Evolutionary conservation across 352 stramenopile genomes (phyloP), one percentile per base, ranked within the genome.

Genomic region (Salisapilia sapeloensis): DNA sequence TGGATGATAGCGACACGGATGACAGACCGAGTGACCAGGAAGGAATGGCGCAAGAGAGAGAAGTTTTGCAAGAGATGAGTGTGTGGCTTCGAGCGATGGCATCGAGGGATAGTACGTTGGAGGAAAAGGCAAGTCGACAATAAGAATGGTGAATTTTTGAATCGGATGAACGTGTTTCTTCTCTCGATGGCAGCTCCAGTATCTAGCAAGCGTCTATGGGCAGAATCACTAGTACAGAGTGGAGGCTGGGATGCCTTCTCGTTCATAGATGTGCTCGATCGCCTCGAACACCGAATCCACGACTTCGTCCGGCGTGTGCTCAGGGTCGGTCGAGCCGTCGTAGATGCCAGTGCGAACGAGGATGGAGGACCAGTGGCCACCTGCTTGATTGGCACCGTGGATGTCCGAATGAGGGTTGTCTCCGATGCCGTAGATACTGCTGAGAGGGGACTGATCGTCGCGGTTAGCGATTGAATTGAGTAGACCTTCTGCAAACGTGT

Each of bases 351-450:
- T 91, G 35, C 58, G 57, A 42, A 95, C 72, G 8, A 95, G 61
- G 11, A 93, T 62, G 11, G 76, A 92, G 13, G 53, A 71, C 79
- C 81, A 95, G 28, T 75, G 42, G 4, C 63, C 50, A 4, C 76
- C 76, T 15, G 77, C 77, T 30, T 78, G 65, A 47, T 93, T 93
- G 6, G 79, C 79, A 13, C 79, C 79, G 29, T 82, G 72, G 35
- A 93, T 85, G 40, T 93, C 79, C 2, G 75, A 60, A 20, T 75
- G 44, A 13, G 79, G 79, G 42, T 93, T 93, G 55, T 93, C 79
- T 6, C 79, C 79, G 24, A 93, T 89, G 26, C 78, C 80, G 39
- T 91, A 93, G 35, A 92, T 82, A 31, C 48, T 47, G 18, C 56
- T 56, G 12, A 91, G 35, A n/a, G 25, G 33, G 32, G 46, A 52